These are phyloP conservation scores for Fusarium newnesense DNA, from an alignment of 2,329 filamentous ascomycete genomes.

Conservation along the genomic window DNA sequence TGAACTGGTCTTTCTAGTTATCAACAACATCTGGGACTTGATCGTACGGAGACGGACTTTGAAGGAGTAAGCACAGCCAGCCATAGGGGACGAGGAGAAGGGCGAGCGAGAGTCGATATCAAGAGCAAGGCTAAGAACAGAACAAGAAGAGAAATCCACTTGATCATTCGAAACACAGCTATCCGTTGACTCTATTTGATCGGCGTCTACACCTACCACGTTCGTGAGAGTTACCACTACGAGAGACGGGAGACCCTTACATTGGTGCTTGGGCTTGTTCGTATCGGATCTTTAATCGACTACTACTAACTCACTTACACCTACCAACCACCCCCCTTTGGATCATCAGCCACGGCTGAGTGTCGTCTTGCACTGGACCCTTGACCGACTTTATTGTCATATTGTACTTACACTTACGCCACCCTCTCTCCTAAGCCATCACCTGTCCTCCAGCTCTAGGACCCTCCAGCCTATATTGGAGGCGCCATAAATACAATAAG, in stretches of 20 bases:
- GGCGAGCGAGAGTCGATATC: conserved; percentile 7
- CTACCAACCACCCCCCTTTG: neutral
- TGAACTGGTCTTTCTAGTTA: conserved; percentile 16
- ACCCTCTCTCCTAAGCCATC: conserved; percentile 20
- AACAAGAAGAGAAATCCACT: conserved; percentile 29
- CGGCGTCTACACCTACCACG: conserved; percentile 27
- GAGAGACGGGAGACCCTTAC: conserved; percentile 32
- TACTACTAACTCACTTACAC: neutral
- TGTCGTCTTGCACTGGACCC: conserved; percentile 15
- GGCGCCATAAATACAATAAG: conserved; percentile 40
- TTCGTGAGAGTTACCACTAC: conserved; percentile 24
- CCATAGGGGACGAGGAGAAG: conserved; percentile 32
- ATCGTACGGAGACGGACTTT: conserved; percentile 9
- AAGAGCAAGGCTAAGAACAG: conserved; percentile 37
- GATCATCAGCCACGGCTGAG: conserved; percentile 15
- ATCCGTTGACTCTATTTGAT: conserved; percentile 22
- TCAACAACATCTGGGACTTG: conserved; percentile 1
- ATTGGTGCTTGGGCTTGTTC: conserved; percentile 29
- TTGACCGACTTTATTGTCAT: conserved; percentile 34
- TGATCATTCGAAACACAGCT: conserved; percentile 28
- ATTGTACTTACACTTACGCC: conserved; percentile 33
- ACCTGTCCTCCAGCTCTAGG: conserved; percentile 32
- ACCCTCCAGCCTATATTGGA: conserved; percentile 31
- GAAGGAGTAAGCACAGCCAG: conserved; percentile 39
- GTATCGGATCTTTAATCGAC: conserved; percentile 24